These are phyloP conservation scores for Lachnellula arida DNA, from an alignment of 2,329 filamentous ascomycete genomes.

Conservation along the genomic window DNA sequence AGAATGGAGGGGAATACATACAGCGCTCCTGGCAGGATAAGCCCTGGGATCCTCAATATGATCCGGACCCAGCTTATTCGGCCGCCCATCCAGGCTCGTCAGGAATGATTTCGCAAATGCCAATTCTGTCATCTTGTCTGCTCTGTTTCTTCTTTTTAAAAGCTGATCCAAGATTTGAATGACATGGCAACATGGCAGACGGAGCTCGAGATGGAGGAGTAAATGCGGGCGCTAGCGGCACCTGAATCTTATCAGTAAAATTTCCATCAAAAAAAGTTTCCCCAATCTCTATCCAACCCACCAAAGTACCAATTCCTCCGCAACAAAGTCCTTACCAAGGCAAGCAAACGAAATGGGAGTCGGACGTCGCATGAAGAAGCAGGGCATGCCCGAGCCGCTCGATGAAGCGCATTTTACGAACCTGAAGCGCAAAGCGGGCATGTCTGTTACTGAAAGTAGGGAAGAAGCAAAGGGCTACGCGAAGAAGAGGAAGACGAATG, in stretches of 20 bases:
- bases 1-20: constrained; percentile 41
- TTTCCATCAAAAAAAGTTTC: constrained; percentile 11
- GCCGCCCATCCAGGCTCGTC: constrained; percentile 69
- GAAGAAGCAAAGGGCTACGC: constrained; percentile 40
- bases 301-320: constrained; percentile 2
- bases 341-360: constrained; percentile 64
- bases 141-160: neutral
- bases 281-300: constrained; percentile 1
- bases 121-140: constrained; percentile 67
- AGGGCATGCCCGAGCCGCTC: constrained; percentile 78
- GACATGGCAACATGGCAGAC: too few species aligned
- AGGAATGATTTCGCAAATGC: constrained; percentile 83
- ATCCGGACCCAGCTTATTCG: constrained; percentile 78
- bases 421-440: constrained; percentile 77
- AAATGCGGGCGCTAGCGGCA: constrained; percentile 4
- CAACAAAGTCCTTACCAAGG: neutral
- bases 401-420: constrained; percentile 76
- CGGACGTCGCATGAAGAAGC: constrained; percentile 92
- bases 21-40: constrained; percentile 71
- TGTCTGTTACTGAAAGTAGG: constrained; percentile 55
- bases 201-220: neutral
- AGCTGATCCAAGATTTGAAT: neutral
- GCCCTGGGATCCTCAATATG: constrained; percentile 82
- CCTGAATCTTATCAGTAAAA: constrained; percentile 23
- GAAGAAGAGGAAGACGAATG: constrained; percentile 59